Conservation (phyloP, 257 asterid genomes). For the Leptodermis oblonga region DNA sequence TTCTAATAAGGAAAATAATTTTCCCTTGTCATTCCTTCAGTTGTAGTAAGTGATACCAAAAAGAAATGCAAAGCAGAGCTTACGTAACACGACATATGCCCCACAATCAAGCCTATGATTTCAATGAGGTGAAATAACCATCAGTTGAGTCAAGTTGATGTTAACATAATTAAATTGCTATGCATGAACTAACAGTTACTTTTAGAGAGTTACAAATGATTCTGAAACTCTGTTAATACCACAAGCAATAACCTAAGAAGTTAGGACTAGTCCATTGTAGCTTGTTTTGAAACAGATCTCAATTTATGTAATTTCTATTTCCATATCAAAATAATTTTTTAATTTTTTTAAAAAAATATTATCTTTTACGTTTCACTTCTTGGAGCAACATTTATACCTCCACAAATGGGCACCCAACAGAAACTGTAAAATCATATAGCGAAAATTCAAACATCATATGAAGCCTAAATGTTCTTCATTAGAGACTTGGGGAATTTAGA, state of each 20-base stretch:
- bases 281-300: not conserved
- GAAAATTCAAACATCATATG: not conserved
- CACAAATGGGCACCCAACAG: not conserved
- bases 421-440: not conserved
- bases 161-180: conserved; percentile 8
- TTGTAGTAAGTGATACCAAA: not conserved
- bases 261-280: not conserved
- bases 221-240: not conserved
- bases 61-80: not conserved
- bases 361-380: not conserved
- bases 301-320: not conserved
- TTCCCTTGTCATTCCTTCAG: not conserved
- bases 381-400: not conserved
- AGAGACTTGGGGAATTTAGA: not conserved
- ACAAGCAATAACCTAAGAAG: not conserved
- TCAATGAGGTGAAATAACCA: not conserved
- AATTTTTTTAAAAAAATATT: not conserved
- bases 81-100: conserved; percentile 5
- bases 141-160: not conserved
- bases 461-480: not conserved
- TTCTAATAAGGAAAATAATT: not conserved
- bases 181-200: not conserved
- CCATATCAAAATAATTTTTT: not conserved
- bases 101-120: not conserved
- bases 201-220: not conserved